phyloP scores from a whole-genome alignment of 2,329 filamentous ascomycete species.

The Colletotrichum destructivum region DNA sequence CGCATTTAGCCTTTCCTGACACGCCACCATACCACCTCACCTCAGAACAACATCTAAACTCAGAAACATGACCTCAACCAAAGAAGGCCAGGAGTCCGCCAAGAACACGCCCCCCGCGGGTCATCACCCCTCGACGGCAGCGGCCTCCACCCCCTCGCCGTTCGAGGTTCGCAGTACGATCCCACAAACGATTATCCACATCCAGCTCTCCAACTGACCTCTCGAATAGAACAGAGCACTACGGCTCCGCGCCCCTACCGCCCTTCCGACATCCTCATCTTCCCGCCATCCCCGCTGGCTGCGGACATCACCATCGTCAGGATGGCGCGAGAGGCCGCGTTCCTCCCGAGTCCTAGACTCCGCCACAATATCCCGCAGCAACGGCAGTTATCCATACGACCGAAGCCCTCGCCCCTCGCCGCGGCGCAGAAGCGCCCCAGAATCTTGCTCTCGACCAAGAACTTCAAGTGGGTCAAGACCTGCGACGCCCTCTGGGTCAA shows the following conservation, averaged over 20 bases:
- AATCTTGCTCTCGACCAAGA: constrained; percentile 22
- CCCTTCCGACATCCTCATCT: constrained; percentile 1
- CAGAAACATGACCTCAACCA: not conserved
- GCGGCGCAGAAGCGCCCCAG: constrained; percentile 1
- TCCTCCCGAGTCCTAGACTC: not conserved
- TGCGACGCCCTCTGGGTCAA: not conserved
- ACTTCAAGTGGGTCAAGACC: constrained; percentile 11
- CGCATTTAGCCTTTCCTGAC: not conserved
- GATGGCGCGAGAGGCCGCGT: not conserved
- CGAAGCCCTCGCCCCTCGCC: not conserved
- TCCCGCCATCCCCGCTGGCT: not conserved
- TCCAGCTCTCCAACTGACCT: not conserved
- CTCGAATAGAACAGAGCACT: not conserved
- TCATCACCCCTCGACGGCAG: not conserved
- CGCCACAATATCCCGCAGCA: not conserved
- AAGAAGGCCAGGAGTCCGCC: not conserved
- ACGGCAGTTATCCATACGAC: not conserved
- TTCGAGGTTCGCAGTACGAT: not conserved
- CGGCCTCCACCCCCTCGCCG: not conserved
- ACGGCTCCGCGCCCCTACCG: not conserved
- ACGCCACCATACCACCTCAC: not conserved
- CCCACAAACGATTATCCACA: not conserved
- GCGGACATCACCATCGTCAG: not conserved
- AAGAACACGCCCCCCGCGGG: not conserved
- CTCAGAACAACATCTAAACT: not conserved